These are phyloP conservation scores for Moniliophthora roreri DNA, from an alignment of 1,284 basidiomycete species.

Conservation along the genomic window DNA sequence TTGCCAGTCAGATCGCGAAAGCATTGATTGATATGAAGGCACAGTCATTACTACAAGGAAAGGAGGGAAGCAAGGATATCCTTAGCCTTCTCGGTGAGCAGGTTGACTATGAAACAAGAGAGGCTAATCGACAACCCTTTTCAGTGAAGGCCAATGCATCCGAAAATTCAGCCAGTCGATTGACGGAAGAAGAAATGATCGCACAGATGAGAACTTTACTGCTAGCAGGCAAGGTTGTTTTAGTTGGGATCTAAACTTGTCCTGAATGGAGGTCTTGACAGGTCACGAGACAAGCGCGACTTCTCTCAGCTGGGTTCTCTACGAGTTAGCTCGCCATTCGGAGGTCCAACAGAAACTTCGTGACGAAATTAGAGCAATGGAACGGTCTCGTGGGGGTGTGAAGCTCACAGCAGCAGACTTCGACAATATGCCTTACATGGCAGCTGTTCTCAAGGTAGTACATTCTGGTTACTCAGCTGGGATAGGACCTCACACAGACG, in stretches of 20 bases:
- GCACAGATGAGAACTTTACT: constrained; percentile 7
- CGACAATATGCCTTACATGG: constrained; percentile 43
- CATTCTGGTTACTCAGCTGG: neutral
- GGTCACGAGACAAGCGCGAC: constrained; percentile 12
- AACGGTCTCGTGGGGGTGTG: constrained; percentile 31
- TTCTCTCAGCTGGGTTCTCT: constrained; percentile 40
- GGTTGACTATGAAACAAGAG: neutral
- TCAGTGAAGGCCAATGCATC: constrained; percentile 6
- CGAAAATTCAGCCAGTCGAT: neutral
- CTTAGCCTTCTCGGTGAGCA: constrained; percentile 15
- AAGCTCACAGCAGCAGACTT: constrained; percentile 41
- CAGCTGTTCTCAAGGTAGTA: constrained; percentile 43
- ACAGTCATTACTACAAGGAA: constrained; percentile 39
- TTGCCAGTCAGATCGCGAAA: constrained; percentile 39
- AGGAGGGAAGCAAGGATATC: constrained; percentile 21
- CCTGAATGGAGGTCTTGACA: neutral
- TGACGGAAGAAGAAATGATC: constrained; percentile 9
- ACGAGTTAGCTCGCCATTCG: constrained; percentile 38
- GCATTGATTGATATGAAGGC: constrained; percentile 40
- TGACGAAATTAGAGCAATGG: constrained; percentile 36
- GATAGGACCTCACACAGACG: neutral
- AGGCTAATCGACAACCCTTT: neutral
- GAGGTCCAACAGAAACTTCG: constrained; percentile 37
- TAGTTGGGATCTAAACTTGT: neutral
- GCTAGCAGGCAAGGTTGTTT: neutral